Conservation (phyloP, 306 rosid genomes). For the Quercus alba region DNA sequence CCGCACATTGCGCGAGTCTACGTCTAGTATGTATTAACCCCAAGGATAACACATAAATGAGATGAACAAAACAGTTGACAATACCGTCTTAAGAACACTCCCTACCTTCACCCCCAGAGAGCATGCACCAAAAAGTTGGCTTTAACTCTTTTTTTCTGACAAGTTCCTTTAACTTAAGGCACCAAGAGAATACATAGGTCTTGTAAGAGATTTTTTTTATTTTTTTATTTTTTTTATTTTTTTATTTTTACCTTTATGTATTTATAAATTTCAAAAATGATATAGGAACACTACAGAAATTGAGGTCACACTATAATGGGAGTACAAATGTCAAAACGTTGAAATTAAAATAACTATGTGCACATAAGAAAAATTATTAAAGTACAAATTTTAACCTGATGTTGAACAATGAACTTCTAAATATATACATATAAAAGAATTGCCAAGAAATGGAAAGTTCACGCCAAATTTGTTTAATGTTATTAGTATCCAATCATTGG, state of each 20-base stretch:
- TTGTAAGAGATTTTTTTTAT: neutral
- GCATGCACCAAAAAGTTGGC: too few relatives aligned
- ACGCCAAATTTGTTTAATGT: neutral
- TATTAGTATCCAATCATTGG: neutral
- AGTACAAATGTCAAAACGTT: neutral
- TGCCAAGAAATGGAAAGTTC: neutral
- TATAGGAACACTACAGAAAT: neutral
- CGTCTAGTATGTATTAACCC: too few relatives aligned
- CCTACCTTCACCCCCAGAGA: too few relatives aligned
- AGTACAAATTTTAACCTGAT: neutral
- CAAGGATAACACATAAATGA: neutral
- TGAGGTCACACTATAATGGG: neutral
- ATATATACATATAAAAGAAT: neutral
- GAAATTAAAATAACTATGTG: neutral
- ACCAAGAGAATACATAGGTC: neutral
- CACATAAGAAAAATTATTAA: neutral
- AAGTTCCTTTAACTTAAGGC: too few relatives aligned
- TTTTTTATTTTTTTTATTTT: neutral
- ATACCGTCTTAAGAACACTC: neutral
- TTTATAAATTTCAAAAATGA: neutral
- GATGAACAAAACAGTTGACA: neutral
- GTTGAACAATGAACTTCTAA: neutral
- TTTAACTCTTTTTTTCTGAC: neutral
- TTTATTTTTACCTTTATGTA: neutral
- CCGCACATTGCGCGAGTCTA: too few relatives aligned